Evolutionary conservation across 2,329 filamentous ascomycete species (phyloP), one percentile per base, ranked within the genome.

Genomic region (Aspergillus fumigatus): DNA sequence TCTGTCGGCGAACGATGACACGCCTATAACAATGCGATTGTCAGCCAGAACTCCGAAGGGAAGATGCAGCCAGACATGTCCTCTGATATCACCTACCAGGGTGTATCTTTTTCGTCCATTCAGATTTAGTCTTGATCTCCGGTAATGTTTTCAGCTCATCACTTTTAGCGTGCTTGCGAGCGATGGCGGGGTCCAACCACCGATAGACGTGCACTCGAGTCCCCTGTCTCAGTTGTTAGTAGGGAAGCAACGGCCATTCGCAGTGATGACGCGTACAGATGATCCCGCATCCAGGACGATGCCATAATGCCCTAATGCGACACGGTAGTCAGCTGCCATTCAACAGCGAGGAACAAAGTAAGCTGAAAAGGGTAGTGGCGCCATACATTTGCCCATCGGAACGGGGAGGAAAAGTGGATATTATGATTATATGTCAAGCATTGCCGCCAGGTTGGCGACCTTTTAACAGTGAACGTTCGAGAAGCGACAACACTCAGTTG

Each of bases 221-320:
- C 72, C 94, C 93, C 74, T 83, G 40, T 49, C n/a, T 9, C 25
- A 43, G 59, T 51, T 17, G 49, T 53, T 59, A 56, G 53, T 10
- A 55, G 45, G 41, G 40, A 29, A 40, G 9, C 19, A 29, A 41
- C 9, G n/a, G 19, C 41, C 6, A 10, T 17, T 17, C 17, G 50
- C 41, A 17, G 35, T 41, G 32, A 26, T 38, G 35, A 54, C 14
- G 73, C 79, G 62, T 76, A 84, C 83, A 68, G 94, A 97, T 75
- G 94, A 97, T 66, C 94, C 94, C 73, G 94, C 94, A 82, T 99
- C 94, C 70, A 99, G 84, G 71, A 99, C 92, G 67, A 97, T 90
- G 72, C 92, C 94, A 82, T 95, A 97, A 78, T 80, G 79, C 80
- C 81, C 81, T 83, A 55, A 29, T 17, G 43, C 21, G 11, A 47